Evolutionary conservation across 768 basidiomycete species (phyloP).

Genomic region (Saitozyma podzolica): DNA sequence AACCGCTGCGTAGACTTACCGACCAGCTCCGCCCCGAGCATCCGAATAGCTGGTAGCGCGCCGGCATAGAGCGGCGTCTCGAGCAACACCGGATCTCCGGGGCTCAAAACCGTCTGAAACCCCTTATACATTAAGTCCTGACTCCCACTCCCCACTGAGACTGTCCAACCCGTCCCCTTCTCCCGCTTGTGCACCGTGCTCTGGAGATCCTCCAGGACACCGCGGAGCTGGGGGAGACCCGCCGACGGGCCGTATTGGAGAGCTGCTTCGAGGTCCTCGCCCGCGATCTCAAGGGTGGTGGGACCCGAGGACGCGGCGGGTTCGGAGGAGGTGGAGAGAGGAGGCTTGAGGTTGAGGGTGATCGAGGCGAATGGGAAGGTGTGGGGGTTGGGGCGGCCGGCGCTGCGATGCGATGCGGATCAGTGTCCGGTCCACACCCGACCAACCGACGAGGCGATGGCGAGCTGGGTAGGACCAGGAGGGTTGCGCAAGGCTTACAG

Average conservation of each 20-base stretch:
- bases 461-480: neutral
- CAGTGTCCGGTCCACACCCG: neutral
- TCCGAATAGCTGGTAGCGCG: conserved; percentile 49
- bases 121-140: conserved; percentile 91
- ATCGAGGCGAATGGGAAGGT: conserved; percentile 88
- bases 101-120: conserved; percentile 68
- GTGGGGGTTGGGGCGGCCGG: conserved; percentile 86
- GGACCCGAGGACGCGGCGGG: conserved; percentile 52
- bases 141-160: conserved; percentile 77
- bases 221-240: conserved; percentile 63
- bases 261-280: conserved; percentile 62
- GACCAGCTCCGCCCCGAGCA: conserved; percentile 42
- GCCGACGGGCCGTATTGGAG: conserved; percentile 77
- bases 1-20: conserved; percentile 34
- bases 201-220: conserved; percentile 62
- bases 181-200: conserved; percentile 65
- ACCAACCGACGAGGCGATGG: neutral
- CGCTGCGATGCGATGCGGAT: conserved; percentile 44
- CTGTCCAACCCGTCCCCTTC: conserved; percentile 66
- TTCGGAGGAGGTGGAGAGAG: conserved; percentile 55
- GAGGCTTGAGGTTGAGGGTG: conserved; percentile 57
- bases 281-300: conserved; percentile 59
- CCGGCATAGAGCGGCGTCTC: conserved; percentile 60
- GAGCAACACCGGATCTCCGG: conserved; percentile 76
- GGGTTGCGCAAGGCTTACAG: conserved; percentile 51